Conservation (phyloP, 1,139 yeast species). For the Meyerozyma smithsonii region DNA sequence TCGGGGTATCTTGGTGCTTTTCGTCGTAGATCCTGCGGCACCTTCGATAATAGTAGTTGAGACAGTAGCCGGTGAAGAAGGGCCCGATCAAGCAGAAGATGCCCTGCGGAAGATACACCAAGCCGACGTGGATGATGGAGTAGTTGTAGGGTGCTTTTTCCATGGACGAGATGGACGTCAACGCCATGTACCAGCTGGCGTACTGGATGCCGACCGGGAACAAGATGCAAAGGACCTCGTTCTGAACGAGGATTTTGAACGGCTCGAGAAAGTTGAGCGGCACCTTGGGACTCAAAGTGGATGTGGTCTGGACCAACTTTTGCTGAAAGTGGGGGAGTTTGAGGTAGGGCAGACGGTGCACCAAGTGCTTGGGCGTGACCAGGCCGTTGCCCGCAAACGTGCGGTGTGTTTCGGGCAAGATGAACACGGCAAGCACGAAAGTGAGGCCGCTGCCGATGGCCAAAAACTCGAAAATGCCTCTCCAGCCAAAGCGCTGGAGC, state of each 20-base stretch:
- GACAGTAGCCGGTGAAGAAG: conserved; percentile 22
- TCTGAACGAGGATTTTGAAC: conserved; percentile 23
- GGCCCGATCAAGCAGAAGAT: conserved; percentile 27
- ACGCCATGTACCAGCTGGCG: conserved; percentile 34
- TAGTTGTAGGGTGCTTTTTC: conserved; percentile 28
- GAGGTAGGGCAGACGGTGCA: conserved; percentile 22
- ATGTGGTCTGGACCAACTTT: conserved; percentile 23
- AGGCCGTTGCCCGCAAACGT: conserved; percentile 38
- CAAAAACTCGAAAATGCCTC: conserved; percentile 34
- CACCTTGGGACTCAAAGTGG: conserved; percentile 19
- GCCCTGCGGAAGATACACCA: conserved; percentile 38
- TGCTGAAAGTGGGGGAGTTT: conserved; percentile 19
- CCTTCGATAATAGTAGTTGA: conserved; percentile 26
- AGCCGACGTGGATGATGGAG: conserved; percentile 32
- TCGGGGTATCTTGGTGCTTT: conserved; percentile 13
- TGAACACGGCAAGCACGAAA: conserved; percentile 17
- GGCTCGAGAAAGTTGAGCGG: conserved; percentile 25
- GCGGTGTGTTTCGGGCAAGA: conserved; percentile 35
- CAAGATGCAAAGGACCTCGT: conserved; percentile 21
- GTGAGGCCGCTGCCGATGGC: conserved; percentile 36
- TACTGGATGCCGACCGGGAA: conserved; percentile 32
- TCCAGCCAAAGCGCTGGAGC: conserved; percentile 28
- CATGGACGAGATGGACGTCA: conserved; percentile 30
- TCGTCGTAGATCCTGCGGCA: conserved; percentile 16
- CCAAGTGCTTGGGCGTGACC: conserved; percentile 18